Conservation (phyloP, 208 protist genomes). For the Trypanosoma cruzi region DNA sequence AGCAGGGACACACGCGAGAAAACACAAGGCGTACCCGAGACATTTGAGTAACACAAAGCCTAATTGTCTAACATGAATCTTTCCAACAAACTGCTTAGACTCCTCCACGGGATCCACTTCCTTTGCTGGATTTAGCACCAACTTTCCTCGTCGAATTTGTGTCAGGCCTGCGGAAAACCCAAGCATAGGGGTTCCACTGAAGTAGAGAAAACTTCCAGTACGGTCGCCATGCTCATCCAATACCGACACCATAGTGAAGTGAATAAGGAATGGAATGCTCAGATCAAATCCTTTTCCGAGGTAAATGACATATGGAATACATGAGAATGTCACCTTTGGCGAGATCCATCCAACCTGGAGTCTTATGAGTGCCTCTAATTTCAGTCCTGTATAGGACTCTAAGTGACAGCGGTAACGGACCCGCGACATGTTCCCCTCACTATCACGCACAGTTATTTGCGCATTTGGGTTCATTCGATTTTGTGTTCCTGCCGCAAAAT, state of each 20-base stretch:
- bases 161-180: constrained; percentile 73
- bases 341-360: constrained; percentile 88
- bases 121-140: constrained; percentile 72
- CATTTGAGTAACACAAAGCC: constrained; percentile 79
- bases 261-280: constrained; percentile 77
- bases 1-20: constrained; percentile 73
- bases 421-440: constrained; percentile 73
- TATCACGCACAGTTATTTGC: constrained; percentile 76
- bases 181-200: constrained; percentile 80
- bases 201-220: constrained; percentile 83
- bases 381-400: constrained; percentile 53
- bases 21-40: constrained; percentile 51
- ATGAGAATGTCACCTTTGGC: constrained; percentile 73
- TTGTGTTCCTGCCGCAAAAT: constrained; percentile 49
- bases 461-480: constrained; percentile 85
- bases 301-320: constrained; percentile 74
- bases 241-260: constrained; percentile 83
- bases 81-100: constrained; percentile 71
- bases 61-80: constrained; percentile 76
- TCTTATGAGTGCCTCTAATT: constrained; percentile 78
- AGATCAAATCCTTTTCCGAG: constrained; percentile 82
- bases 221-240: constrained; percentile 82
- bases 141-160: constrained; percentile 58
- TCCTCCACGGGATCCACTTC: constrained; percentile 67
- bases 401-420: constrained; percentile 77